phyloP scores from a whole-genome alignment of 768 basidiomycete species.

The Suillus plorans region DNA sequence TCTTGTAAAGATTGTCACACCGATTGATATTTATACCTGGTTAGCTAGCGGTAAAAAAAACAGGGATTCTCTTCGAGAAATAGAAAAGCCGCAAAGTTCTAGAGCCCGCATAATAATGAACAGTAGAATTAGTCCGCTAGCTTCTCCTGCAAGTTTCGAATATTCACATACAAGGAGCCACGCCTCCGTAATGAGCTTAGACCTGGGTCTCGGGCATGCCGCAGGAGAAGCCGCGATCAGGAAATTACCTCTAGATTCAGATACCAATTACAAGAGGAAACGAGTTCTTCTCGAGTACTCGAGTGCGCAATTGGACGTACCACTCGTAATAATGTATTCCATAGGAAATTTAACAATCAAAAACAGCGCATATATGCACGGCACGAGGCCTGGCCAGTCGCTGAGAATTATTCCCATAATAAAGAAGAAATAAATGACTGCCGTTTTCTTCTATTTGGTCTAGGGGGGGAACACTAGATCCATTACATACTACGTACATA shows the following conservation, averaged over 20 bases:
- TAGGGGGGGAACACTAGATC: not conserved
- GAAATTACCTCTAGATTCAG: not conserved
- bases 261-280: not conserved
- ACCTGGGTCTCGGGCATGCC: not conserved
- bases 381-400: not conserved
- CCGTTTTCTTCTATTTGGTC: not conserved
- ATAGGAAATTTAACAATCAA: not conserved
- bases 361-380: not conserved
- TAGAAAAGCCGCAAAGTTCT: not conserved
- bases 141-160: not conserved
- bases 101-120: not conserved
- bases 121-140: not conserved
- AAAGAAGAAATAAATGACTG: not conserved
- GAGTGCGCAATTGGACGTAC: not conserved
- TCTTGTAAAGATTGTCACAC: not conserved
- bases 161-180: not conserved
- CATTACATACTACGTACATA: conserved; percentile 1
- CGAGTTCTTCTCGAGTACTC: not conserved
- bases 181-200: not conserved
- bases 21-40: not conserved
- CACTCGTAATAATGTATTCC: not conserved
- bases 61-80: not conserved
- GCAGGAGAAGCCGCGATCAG: not conserved
- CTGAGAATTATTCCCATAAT: not conserved
- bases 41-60: not conserved